Evolutionary conservation across 352 stramenopile species (phyloP).

Genomic region (Globisporangium takayamanum): DNA sequence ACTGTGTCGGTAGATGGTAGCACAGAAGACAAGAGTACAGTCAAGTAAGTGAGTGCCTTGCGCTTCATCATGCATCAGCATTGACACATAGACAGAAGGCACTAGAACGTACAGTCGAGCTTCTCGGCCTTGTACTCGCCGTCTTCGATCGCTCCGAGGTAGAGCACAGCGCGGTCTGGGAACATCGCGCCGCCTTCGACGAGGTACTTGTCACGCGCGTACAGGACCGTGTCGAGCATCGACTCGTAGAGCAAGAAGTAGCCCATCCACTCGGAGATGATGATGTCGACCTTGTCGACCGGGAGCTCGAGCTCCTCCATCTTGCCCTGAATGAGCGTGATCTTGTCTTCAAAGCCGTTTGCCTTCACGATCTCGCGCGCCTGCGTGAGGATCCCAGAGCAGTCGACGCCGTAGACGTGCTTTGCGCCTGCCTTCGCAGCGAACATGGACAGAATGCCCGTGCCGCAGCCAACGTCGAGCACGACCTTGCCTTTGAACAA

Average conservation of each 20-base stretch:
- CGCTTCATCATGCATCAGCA: no score
- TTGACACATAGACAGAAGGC: background rate
- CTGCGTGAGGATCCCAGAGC: constrained; percentile 93
- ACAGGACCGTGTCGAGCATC: constrained; percentile 97
- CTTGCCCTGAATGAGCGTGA: constrained; percentile 95
- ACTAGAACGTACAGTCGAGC: constrained; percentile 69
- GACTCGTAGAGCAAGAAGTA: constrained; percentile 98
- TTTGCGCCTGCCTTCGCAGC: constrained; percentile 87
- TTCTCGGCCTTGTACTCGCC: constrained; percentile 92
- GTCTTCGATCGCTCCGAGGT: constrained; percentile 95
- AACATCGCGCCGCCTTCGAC: constrained; percentile 91
- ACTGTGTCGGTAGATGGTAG: no score
- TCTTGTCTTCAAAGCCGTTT: constrained; percentile 88
- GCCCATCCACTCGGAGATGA: constrained; percentile 98
- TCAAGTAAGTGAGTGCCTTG: background rate
- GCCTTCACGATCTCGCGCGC: constrained; percentile 96
- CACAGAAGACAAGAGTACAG: constrained; percentile 10
- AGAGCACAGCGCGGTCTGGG: constrained; percentile 94
- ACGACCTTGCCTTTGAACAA: constrained; percentile 97
- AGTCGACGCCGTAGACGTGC: constrained; percentile 95
- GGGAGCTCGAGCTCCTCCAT: constrained; percentile 93
- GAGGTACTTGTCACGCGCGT: constrained; percentile 96
- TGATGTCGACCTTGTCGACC: constrained; percentile 94
- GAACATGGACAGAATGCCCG: constrained; percentile 98
- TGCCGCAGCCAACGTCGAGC: constrained; percentile 96